Conservation (phyloP, 768 basidiomycete genomes). For the Tricholomella constricta region DNA sequence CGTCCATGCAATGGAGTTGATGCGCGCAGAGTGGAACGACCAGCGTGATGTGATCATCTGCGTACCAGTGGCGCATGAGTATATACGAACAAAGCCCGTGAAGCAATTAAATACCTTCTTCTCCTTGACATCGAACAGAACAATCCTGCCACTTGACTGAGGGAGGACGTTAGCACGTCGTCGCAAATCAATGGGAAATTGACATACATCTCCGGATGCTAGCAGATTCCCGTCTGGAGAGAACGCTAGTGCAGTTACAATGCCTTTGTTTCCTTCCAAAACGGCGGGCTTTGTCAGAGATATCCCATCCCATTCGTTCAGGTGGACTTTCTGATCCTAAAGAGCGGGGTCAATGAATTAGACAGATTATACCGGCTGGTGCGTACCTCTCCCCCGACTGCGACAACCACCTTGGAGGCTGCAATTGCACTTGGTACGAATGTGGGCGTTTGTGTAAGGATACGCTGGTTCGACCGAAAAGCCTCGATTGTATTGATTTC, state of each 20-base stretch:
- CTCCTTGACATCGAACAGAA: slow-evolving; percentile 71
- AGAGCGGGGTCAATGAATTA: background rate
- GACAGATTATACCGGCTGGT: background rate
- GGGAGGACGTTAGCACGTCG: slow-evolving; percentile 3
- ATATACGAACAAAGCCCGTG: background rate
- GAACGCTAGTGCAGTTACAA: slow-evolving; percentile 75
- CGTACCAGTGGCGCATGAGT: background rate
- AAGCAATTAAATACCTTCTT: slow-evolving; percentile 48
- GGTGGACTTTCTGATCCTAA: slow-evolving; percentile 73
- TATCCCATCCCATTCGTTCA: slow-evolving; percentile 75
- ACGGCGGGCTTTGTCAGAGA: slow-evolving; percentile 54
- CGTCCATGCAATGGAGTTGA: slow-evolving; percentile 79
- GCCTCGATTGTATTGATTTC: slow-evolving; percentile 65
- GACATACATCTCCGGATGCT: slow-evolving; percentile 84
- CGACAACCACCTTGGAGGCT: slow-evolving; percentile 52
- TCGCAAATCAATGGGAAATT: background rate
- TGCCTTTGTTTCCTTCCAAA: slow-evolving; percentile 69
- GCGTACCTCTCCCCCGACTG: slow-evolving; percentile 75
- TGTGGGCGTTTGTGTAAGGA: slow-evolving; percentile 54
- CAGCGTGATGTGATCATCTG: slow-evolving; percentile 76
- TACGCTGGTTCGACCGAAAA: slow-evolving; percentile 68
- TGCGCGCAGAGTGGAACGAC: slow-evolving; percentile 83
- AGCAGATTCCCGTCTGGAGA: slow-evolving; percentile 75
- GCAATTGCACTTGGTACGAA: slow-evolving; percentile 61
- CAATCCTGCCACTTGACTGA: slow-evolving; percentile 80